Percentiles rank a stretch among this genome's conserved stretches.
Conservation (phyloP, 2,329 filamentous ascomycete species). For the Neonectria neomacrospora region DNA sequence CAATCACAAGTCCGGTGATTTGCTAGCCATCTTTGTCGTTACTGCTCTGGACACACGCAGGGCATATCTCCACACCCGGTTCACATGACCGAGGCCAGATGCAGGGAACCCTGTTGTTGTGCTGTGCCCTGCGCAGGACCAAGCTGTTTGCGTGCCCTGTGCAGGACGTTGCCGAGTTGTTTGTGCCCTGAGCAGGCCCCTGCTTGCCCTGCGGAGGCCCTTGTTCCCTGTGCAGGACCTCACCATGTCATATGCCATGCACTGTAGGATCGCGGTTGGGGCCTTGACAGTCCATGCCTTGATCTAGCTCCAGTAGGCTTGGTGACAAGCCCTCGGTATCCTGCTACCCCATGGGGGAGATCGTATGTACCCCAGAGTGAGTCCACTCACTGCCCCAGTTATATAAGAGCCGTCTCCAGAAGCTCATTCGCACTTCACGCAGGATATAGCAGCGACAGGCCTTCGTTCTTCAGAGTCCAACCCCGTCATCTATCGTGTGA, state of each 20-base stretch:
- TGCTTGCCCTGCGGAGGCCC: background rate
- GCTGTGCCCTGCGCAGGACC: background rate
- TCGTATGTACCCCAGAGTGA: background rate
- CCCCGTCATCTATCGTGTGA: background rate
- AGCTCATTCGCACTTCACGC: background rate
- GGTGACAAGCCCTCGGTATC: slow-evolving; percentile 8
- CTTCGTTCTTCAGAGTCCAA: background rate
- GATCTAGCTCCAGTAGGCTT: background rate
- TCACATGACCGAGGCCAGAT: slow-evolving; percentile 3
- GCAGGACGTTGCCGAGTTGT: background rate
- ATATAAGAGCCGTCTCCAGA: slow-evolving; percentile 11
- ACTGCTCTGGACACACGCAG: slow-evolving; percentile 38
- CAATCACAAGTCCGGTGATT: background rate
- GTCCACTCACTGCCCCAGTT: background rate
- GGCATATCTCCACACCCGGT: slow-evolving; percentile 24
- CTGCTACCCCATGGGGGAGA: slow-evolving; percentile 3
- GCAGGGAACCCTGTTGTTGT: background rate
- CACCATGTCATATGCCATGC: background rate
- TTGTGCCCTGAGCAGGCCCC: background rate
- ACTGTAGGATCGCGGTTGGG: background rate
- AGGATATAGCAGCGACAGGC: background rate
- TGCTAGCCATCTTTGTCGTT: background rate
- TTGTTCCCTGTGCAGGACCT: background rate
- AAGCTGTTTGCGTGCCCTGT: background rate
- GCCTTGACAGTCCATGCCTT: background rate